phyloP scores from a whole-genome alignment of 164 flowering plant genomes.

The Brasenia schreberi region DNA sequence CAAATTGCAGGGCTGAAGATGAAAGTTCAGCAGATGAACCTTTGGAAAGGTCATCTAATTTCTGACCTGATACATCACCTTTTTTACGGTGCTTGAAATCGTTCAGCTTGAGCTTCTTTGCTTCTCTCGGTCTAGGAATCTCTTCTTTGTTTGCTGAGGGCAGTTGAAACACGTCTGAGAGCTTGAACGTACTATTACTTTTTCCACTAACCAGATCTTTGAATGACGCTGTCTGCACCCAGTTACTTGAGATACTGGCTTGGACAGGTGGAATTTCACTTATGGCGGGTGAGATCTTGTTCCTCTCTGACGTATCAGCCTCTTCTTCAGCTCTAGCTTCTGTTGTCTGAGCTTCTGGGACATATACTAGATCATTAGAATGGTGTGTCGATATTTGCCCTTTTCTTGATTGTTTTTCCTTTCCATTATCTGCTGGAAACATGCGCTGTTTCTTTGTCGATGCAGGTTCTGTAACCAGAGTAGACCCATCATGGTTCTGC shows the following conservation, averaged over 20 bases:
- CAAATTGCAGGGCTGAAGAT: no score
- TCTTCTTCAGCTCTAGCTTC: slow-evolving; percentile 8
- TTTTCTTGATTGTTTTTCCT: slow-evolving; percentile 3
- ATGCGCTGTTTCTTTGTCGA: slow-evolving; percentile 24
- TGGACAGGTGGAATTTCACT: not conserved
- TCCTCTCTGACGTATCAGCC: not conserved
- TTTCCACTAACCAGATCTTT: slow-evolving; percentile 31
- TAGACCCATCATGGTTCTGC: slow-evolving; percentile 4
- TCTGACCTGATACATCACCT: no score
- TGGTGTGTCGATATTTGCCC: slow-evolving; percentile 6
- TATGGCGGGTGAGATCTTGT: not conserved
- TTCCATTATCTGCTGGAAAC: slow-evolving; percentile 4
- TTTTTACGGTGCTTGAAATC: no score
- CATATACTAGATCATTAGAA: slow-evolving; percentile 6
- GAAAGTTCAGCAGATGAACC: no score
- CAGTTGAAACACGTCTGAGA: slow-evolving; percentile 36
- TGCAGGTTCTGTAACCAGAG: slow-evolving; percentile 1
- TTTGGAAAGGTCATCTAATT: no score
- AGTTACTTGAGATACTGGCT: not conserved
- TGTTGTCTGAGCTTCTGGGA: slow-evolving; percentile 4
- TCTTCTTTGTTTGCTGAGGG: slow-evolving; percentile 12
- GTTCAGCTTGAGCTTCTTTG: not conserved
- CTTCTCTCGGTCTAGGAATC: slow-evolving; percentile 3
- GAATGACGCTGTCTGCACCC: slow-evolving; percentile 54
- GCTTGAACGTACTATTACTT: slow-evolving; percentile 38